Evolutionary conservation across 495 filamentous ascomycete species (phyloP).

Genomic region (Cryomyces antarcticus): DNA sequence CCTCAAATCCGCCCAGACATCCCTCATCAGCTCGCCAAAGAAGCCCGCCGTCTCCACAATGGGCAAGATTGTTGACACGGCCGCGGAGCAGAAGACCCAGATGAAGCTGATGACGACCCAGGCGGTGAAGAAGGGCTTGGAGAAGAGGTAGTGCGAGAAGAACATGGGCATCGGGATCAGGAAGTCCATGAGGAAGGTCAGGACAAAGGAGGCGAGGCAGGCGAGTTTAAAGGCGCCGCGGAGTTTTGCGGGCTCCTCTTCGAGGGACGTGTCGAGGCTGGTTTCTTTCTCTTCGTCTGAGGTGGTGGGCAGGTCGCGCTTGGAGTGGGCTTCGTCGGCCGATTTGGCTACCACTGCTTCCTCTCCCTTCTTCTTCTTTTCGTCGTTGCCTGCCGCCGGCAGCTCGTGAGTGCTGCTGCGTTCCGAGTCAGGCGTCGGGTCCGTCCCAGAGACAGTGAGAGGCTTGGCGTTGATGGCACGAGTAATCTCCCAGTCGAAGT

Average conservation of each 20-base stretch:
- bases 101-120: conserved; percentile 12
- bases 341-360: not conserved
- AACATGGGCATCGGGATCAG: conserved; percentile 16
- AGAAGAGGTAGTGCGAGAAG: conserved; percentile 11
- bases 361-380: conserved; percentile 1
- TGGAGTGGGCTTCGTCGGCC: not conserved
- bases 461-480: conserved; percentile 12
- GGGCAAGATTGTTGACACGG: conserved; percentile 9
- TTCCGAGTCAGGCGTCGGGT: not conserved
- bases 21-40: conserved; percentile 1
- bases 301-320: conserved; percentile 1
- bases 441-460: not conserved
- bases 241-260: conserved; percentile 4
- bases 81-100: conserved; percentile 8
- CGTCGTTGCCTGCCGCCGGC: not conserved
- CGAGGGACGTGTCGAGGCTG: conserved; percentile 1
- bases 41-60: conserved; percentile 15
- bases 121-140: conserved; percentile 7
- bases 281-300: conserved; percentile 9
- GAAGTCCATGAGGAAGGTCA: conserved; percentile 15
- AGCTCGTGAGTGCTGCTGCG: not conserved
- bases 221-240: conserved; percentile 9
- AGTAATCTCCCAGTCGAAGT: conserved; percentile 17
- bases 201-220: conserved; percentile 5
- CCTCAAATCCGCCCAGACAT: conserved; percentile 6